A percentile compares a stretch with the other conserved stretches of the same genome.
These are phyloP conservation scores for Testicularia cyperi DNA, from an alignment of 1,284 basidiomycete species.

Conservation along the genomic window DNA sequence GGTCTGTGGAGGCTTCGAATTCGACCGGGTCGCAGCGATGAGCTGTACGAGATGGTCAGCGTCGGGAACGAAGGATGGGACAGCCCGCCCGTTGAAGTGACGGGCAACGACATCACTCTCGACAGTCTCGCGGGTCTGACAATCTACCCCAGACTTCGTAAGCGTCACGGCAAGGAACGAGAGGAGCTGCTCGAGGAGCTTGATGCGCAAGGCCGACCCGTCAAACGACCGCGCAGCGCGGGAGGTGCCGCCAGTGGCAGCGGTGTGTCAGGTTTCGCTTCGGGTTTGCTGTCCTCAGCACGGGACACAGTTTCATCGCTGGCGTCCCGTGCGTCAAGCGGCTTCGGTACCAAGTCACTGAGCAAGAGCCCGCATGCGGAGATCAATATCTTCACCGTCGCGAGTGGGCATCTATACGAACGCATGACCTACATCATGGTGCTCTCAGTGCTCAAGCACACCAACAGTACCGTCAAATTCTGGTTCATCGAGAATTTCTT, in stretches of 20 bases:
- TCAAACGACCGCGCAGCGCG: constrained; percentile 4
- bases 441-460: constrained; percentile 88
- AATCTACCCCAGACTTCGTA: constrained; percentile 76
- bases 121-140: constrained; percentile 85
- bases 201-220: constrained; percentile 19
- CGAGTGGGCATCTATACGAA: constrained; percentile 93
- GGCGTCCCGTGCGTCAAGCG: background rate
- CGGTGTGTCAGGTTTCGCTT: background rate
- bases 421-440: constrained; percentile 98
- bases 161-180: constrained; percentile 74
- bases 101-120: constrained; percentile 62
- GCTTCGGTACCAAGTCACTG: background rate
- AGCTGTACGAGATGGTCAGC: constrained; percentile 80
- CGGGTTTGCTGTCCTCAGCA: constrained; percentile 6
- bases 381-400: constrained; percentile 98
- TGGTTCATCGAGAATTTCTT: constrained; percentile 99
- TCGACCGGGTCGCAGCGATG: constrained; percentile 74
- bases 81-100: constrained; percentile 68
- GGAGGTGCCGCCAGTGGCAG: background rate
- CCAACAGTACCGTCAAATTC: constrained; percentile 90
- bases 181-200: constrained; percentile 70
- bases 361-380: constrained; percentile 62
- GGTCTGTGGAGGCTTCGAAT: constrained; percentile 83
- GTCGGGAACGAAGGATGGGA: constrained; percentile 74
- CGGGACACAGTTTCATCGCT: constrained; percentile 8